Percentiles rank a stretch among this genome's conserved stretches.
Evolutionary conservation across 2,329 filamentous ascomycete species (phyloP).

Genomic region (Penicillium sp.): DNA sequence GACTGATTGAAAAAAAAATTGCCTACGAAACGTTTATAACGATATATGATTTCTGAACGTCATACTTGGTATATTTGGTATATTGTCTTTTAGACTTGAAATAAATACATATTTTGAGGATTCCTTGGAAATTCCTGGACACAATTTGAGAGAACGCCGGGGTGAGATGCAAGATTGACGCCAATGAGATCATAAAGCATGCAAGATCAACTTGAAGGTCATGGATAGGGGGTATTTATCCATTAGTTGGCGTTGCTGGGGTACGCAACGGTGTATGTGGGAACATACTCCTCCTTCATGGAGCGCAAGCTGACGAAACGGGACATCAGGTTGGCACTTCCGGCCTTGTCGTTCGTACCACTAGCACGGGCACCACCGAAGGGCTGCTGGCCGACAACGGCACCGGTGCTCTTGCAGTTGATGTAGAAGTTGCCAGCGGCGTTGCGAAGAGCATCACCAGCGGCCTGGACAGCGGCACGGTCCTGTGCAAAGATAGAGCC

Average conservation of each 20-base stretch:
- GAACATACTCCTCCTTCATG: slow-evolving; percentile 72
- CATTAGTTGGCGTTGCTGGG: slow-evolving; percentile 65
- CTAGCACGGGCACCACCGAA: slow-evolving; percentile 68
- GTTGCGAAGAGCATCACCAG: slow-evolving; percentile 38
- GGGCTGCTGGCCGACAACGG: slow-evolving; percentile 70
- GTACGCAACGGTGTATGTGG: slow-evolving; percentile 63
- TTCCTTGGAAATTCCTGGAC: slow-evolving; percentile 1
- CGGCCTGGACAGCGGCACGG: slow-evolving; percentile 34
- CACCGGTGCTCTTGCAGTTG: slow-evolving; percentile 59
- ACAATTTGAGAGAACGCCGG: slow-evolving; percentile 15
- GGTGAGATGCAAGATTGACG: slow-evolving; percentile 21
- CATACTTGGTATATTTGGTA: neutral
- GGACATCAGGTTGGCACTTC: slow-evolving; percentile 61
- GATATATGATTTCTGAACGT: neutral
- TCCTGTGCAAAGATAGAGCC: slow-evolving; percentile 45
- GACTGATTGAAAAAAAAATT: slow-evolving; percentile 3
- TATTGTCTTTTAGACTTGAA: slow-evolving; percentile 1
- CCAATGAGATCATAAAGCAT: slow-evolving; percentile 22
- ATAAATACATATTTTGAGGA: slow-evolving; percentile 4
- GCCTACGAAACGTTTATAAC: neutral
- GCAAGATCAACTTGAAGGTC: slow-evolving; percentile 1
- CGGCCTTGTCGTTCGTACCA: slow-evolving; percentile 72
- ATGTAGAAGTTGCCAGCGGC: slow-evolving; percentile 45
- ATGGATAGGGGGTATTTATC: neutral
- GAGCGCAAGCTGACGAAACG: slow-evolving; percentile 66